Percentiles rank a stretch among this genome's conserved stretches.
These are phyloP conservation scores for Mycena vulgaris DNA, from an alignment of 768 basidiomycete genomes.

Conservation along the genomic window DNA sequence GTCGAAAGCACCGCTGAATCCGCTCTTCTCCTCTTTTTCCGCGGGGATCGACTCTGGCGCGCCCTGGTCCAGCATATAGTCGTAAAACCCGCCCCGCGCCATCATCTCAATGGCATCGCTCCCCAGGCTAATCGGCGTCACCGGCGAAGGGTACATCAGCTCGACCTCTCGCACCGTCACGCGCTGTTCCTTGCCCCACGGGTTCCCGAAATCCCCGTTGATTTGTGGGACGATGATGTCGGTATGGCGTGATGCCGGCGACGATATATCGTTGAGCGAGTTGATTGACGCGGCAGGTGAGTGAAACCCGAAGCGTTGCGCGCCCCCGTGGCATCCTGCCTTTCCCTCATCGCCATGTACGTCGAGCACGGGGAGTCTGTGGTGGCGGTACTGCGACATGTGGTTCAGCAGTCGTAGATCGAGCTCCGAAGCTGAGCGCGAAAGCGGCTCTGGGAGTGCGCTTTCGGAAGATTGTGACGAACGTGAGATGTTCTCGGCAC, in stretches of 20 bases:
- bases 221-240: conserved; percentile 13
- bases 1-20: too few species aligned
- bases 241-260: not conserved
- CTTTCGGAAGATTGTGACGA: conserved; percentile 22
- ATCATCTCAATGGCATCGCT: conserved; percentile 7
- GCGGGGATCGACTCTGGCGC: not conserved
- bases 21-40: not conserved
- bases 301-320: conserved; percentile 11
- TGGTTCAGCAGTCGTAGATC: conserved; percentile 23
- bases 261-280: conserved; percentile 9
- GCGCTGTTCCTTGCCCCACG: conserved; percentile 16
- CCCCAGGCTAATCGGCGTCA: conserved; percentile 23
- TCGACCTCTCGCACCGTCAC: conserved; percentile 25
- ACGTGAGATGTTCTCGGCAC: not conserved
- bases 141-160: conserved; percentile 31
- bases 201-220: conserved; percentile 23
- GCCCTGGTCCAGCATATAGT: not conserved
- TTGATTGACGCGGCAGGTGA: conserved; percentile 9
- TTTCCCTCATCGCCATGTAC: not conserved
- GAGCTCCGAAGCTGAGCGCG: conserved; percentile 28
- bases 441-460: conserved; percentile 13
- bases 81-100: conserved; percentile 7
- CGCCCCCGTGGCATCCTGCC: not conserved
- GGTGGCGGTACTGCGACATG: conserved; percentile 11
- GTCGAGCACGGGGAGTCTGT: not conserved